These are phyloP conservation scores for Gremmenia infestans DNA, from an alignment of 2,329 filamentous ascomycete genomes.

Conservation along the genomic window DNA sequence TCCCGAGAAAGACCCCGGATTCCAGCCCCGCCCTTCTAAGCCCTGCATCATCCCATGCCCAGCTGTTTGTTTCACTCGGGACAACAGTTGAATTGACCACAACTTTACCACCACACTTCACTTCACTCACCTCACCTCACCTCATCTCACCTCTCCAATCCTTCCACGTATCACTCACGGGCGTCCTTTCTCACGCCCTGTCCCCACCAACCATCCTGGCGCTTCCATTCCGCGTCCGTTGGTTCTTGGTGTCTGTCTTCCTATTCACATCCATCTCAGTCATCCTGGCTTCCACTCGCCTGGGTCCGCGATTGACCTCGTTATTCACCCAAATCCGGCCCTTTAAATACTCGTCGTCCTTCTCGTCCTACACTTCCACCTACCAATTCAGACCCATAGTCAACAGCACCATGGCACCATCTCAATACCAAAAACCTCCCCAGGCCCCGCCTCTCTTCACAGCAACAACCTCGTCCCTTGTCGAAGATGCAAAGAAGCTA, in stretches of 20 bases:
- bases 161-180: background rate
- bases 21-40: too few relatives aligned
- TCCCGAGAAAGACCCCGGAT: too few relatives aligned
- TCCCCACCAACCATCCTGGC: too few relatives aligned
- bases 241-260: slow-evolving; percentile 46
- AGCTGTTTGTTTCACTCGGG: too few relatives aligned
- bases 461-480: slow-evolving; percentile 64
- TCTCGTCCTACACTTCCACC: background rate
- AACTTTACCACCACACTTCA: too few relatives aligned
- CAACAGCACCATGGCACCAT: slow-evolving; percentile 59
- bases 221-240: slow-evolving; percentile 22
- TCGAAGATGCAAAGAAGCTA: slow-evolving; percentile 61
- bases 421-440: slow-evolving; percentile 67
- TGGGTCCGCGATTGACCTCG: slow-evolving; percentile 47
- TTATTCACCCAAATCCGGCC: slow-evolving; percentile 52
- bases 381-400: slow-evolving; percentile 27
- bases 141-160: background rate
- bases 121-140: too few relatives aligned
- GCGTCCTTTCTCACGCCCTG: too few relatives aligned
- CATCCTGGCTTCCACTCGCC: slow-evolving; percentile 60
- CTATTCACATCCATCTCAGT: slow-evolving; percentile 51
- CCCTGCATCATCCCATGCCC: too few relatives aligned
- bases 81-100: too few relatives aligned
- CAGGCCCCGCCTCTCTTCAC: slow-evolving; percentile 75
- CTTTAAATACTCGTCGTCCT: slow-evolving; percentile 8